A percentile compares a stretch with the other conserved stretches of the same genome.
Evolutionary conservation across 306 rosid species (phyloP).

Genomic region (Vicia villosa): DNA sequence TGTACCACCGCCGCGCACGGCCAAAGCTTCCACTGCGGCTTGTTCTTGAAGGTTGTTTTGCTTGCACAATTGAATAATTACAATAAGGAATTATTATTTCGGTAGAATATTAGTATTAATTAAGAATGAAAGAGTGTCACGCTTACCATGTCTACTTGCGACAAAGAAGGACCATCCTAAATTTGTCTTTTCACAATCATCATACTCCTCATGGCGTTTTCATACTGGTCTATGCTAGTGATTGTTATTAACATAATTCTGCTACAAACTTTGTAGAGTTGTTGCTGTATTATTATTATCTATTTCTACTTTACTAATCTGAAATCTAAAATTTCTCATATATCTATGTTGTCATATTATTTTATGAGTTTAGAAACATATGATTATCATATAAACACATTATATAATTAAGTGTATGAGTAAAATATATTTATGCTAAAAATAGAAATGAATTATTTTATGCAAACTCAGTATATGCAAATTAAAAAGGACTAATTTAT

Average conservation of each 20-base stretch:
- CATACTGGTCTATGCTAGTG: neutral
- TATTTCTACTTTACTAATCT: neutral
- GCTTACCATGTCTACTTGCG: constrained; percentile 20
- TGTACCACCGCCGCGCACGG: constrained; percentile 30
- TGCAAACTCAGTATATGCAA: too few relatives aligned
- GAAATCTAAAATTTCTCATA: neutral
- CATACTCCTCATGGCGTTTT: neutral
- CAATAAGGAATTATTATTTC: constrained; percentile 8
- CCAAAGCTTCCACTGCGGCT: constrained; percentile 47
- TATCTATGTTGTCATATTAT: too few relatives aligned
- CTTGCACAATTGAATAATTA: neutral
- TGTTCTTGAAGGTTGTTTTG: too few relatives aligned
- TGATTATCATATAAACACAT: too few relatives aligned
- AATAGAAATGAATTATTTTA: too few relatives aligned
- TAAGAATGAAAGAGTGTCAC: neutral
- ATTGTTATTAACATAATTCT: constrained; percentile 4
- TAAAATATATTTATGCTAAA: too few relatives aligned
- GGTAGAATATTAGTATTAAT: neutral
- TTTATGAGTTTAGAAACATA: too few relatives aligned
- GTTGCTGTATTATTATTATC: neutral
- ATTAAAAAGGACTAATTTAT: too few relatives aligned
- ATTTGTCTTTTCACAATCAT: neutral
- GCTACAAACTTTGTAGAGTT: neutral
- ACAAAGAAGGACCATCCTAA: constrained; percentile 14
- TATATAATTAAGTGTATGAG: too few relatives aligned